phyloP scores from a whole-genome alignment of 108 stramenopile genomes.

The Skeletonema potamos region DNA sequence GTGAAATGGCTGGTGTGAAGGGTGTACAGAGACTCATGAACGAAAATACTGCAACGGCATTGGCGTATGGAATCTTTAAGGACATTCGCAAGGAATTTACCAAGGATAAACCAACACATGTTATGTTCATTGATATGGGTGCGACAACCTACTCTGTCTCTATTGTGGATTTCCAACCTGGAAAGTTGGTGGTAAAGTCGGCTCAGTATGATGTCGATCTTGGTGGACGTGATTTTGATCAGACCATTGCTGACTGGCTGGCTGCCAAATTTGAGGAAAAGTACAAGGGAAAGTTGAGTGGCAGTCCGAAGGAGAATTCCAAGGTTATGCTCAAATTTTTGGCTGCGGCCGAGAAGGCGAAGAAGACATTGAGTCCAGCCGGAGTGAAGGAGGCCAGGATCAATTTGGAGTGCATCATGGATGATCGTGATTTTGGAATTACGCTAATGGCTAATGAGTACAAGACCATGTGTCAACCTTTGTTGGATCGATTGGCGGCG shows the following conservation, averaged over 20 bases:
- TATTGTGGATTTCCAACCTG: slow-evolving; percentile 91
- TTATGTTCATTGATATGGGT: slow-evolving; percentile 94
- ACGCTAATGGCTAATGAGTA: slow-evolving; percentile 83
- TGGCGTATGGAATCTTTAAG: slow-evolving; percentile 99
- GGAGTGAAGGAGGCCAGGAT: slow-evolving; percentile 95
- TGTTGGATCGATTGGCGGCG: slow-evolving; percentile 81
- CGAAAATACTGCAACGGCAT: slow-evolving; percentile 93
- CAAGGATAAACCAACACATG: slow-evolving; percentile 75
- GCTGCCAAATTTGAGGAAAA: slow-evolving; percentile 91
- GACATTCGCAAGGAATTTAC: slow-evolving; percentile 90
- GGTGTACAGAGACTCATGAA: slow-evolving; percentile 92
- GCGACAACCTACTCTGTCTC: slow-evolving; percentile 90
- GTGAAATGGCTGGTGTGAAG: slow-evolving; percentile 89
- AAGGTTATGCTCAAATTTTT: slow-evolving; percentile 94
- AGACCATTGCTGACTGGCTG: slow-evolving; percentile 85
- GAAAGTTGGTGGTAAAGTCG: slow-evolving; percentile 87
- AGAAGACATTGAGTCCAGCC: slow-evolving; percentile 95
- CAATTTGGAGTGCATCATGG: slow-evolving; percentile 92
- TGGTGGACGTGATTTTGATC: slow-evolving; percentile 95
- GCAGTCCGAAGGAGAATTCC: slow-evolving; percentile 66
- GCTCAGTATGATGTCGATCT: slow-evolving; percentile 78
- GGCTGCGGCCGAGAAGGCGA: slow-evolving; percentile 95
- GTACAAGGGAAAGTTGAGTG: slow-evolving; percentile 76
- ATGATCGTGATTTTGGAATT: slow-evolving; percentile 90
- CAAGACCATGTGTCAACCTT: slow-evolving; percentile 76